These are phyloP conservation scores for Venturia oleaginea DNA, from an alignment of 2,329 filamentous ascomycete species.

Conservation along the genomic window DNA sequence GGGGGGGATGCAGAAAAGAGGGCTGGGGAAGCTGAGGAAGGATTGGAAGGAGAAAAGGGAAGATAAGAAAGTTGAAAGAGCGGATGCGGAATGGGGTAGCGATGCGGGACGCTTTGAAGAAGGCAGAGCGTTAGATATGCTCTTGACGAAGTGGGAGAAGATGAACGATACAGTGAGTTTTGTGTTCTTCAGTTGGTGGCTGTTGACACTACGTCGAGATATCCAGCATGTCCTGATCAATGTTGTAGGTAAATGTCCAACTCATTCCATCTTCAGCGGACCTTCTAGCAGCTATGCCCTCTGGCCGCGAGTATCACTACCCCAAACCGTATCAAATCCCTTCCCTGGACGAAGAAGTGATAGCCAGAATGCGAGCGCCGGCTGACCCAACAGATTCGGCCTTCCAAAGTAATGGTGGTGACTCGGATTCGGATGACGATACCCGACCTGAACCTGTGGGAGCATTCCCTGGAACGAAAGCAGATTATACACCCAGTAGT, in stretches of 20 bases:
- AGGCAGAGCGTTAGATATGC: conserved; percentile 71
- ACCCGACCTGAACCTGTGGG: conserved; percentile 20
- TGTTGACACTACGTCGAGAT: background rate
- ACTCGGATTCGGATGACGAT: conserved; percentile 29
- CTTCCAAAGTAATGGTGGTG: conserved; percentile 27
- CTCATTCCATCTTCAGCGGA: conserved; percentile 61
- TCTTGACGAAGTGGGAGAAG: conserved; percentile 83
- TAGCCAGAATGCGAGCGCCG: conserved; percentile 51
- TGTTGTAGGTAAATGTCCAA: conserved; percentile 65
- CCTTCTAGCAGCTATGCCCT: conserved; percentile 71
- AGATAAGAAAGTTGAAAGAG: conserved; percentile 69
- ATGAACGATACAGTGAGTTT: conserved; percentile 77
- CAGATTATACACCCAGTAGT: conserved; percentile 21
- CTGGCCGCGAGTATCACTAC: conserved; percentile 75
- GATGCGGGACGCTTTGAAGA: conserved; percentile 84
- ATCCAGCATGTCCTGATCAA: background rate
- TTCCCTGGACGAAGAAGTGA: conserved; percentile 51
- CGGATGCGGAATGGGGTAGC: conserved; percentile 57
- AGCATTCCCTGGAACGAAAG: conserved; percentile 28
- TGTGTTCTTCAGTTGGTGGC: background rate
- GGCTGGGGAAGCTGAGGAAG: conserved; percentile 58
- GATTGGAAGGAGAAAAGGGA: conserved; percentile 70
- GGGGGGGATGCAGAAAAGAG: conserved; percentile 40
- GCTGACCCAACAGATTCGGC: conserved; percentile 39
- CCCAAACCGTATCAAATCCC: conserved; percentile 61